phyloP scores from a whole-genome alignment of 2,329 filamentous ascomycete species.

The Cryphonectria carpinicola region DNA sequence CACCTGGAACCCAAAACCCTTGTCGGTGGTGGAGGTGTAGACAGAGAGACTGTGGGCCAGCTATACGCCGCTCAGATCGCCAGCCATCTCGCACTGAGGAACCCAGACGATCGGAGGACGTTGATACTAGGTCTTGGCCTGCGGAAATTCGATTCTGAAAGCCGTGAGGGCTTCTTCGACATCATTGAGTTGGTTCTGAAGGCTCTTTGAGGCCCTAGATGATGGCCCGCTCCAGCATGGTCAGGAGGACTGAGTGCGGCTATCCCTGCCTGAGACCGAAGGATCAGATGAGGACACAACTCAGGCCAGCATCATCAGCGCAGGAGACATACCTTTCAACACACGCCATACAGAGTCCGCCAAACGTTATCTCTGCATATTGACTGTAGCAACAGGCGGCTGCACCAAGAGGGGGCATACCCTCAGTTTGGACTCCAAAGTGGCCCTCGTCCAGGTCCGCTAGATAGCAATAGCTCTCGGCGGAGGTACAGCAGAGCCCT shows the following conservation, averaged over 20 bases:
- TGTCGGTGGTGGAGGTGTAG: slow-evolving; percentile 78
- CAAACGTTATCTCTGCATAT: background rate
- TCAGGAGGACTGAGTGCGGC: too few relatives aligned
- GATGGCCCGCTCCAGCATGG: background rate
- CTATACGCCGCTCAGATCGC: slow-evolving; percentile 89
- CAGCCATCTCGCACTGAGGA: slow-evolving; percentile 73
- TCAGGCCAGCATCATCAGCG: background rate
- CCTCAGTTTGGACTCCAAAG: background rate
- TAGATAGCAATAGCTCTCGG: background rate
- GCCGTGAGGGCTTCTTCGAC: slow-evolving; percentile 65
- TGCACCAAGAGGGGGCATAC: background rate
- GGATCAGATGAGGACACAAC: background rate
- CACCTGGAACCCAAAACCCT: slow-evolving; percentile 87
- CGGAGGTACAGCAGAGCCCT: too few relatives aligned
- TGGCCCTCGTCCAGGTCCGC: background rate
- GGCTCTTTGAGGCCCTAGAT: slow-evolving; percentile 47
- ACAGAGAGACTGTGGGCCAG: slow-evolving; percentile 83
- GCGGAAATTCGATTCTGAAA: slow-evolving; percentile 49
- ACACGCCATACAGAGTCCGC: background rate
- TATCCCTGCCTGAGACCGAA: background rate
- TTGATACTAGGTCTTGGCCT: slow-evolving; percentile 67
- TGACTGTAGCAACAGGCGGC: background rate
- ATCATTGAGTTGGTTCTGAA: slow-evolving; percentile 65
- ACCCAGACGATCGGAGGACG: slow-evolving; percentile 65
- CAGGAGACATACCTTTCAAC: background rate